These are phyloP conservation scores for Allium fistulosum DNA, from an alignment of 106 monocot genomes.

Conservation along the genomic window DNA sequence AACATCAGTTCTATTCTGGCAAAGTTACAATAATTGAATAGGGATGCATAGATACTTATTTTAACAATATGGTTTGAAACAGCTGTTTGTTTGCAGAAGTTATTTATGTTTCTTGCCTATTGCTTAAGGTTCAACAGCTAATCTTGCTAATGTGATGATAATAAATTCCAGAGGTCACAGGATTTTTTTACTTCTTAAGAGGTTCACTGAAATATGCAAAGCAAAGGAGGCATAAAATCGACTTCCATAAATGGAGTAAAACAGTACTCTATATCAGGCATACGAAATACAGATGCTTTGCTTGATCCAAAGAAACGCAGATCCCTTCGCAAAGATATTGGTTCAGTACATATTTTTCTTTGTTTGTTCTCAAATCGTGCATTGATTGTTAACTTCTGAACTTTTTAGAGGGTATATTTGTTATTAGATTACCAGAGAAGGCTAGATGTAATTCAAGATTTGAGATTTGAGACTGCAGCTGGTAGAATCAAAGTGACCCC, in stretches of 20 bases:
- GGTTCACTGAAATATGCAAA: neutral
- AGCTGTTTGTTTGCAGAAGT: too few relatives aligned
- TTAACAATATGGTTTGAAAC: too few relatives aligned
- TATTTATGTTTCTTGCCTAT: too few relatives aligned
- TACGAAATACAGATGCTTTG: constrained; percentile 47
- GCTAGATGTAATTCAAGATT: constrained; percentile 87
- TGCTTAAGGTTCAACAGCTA: too few relatives aligned
- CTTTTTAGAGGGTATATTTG: neutral
- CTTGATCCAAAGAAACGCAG: constrained; percentile 65
- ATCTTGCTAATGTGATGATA: too few relatives aligned
- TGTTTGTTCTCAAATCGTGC: neutral
- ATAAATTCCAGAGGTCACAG: too few relatives aligned
- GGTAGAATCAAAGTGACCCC: constrained; percentile 76
- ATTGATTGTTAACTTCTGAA: neutral
- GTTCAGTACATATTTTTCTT: constrained; percentile 8
- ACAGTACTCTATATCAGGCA: constrained; percentile 59
- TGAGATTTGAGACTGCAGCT: constrained; percentile 88
- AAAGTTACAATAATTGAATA: too few relatives aligned
- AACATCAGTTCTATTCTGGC: too few relatives aligned
- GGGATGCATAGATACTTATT: too few relatives aligned
- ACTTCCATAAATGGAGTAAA: constrained; percentile 77
- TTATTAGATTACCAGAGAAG: constrained; percentile 49
- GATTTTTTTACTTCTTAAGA: too few relatives aligned
- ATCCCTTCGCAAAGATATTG: constrained; percentile 67
- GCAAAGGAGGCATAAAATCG: constrained; percentile 47